phyloP scores from a whole-genome alignment of 805 yeast species.

The Torulaspora maleeae region DNA sequence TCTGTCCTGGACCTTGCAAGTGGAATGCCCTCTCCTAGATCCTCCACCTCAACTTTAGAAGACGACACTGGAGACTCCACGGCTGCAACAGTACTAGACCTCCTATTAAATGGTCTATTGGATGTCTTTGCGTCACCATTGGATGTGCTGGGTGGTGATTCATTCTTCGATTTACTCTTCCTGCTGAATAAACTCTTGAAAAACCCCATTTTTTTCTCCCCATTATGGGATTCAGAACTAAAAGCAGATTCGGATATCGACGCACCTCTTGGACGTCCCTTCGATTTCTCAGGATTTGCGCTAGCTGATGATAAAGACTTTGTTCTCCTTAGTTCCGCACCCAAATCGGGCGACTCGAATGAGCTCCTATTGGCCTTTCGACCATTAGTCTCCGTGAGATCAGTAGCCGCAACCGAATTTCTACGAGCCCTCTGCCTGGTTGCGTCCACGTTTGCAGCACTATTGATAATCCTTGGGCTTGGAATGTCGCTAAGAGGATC shows the following conservation, averaged over 20 bases:
- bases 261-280: constrained; percentile 6
- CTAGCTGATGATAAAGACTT: constrained; percentile 32
- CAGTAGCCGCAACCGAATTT: constrained; percentile 5
- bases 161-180: constrained; percentile 18
- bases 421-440: constrained; percentile 2
- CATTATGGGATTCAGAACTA: constrained; percentile 12
- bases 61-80: neutral
- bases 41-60: neutral
- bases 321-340: constrained; percentile 26
- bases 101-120: constrained; percentile 10
- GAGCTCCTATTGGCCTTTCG: neutral
- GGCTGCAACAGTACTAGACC: constrained; percentile 9
- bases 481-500: constrained; percentile 8
- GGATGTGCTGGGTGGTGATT: neutral
- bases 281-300: constrained; percentile 1
- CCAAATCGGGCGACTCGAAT: neutral
- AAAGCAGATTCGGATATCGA: constrained; percentile 8
- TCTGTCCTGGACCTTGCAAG: constrained; percentile 23
- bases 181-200: constrained; percentile 36
- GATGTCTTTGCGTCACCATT: constrained; percentile 1
- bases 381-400: neutral
- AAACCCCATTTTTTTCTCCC: constrained; percentile 35
- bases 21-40: constrained; percentile 11
- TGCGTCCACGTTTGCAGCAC: neutral
- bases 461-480: neutral